Evolutionary conservation across 306 rosid species (phyloP), one percentile per base, ranked within the genome.

Genomic region (Vigna radiata): DNA sequence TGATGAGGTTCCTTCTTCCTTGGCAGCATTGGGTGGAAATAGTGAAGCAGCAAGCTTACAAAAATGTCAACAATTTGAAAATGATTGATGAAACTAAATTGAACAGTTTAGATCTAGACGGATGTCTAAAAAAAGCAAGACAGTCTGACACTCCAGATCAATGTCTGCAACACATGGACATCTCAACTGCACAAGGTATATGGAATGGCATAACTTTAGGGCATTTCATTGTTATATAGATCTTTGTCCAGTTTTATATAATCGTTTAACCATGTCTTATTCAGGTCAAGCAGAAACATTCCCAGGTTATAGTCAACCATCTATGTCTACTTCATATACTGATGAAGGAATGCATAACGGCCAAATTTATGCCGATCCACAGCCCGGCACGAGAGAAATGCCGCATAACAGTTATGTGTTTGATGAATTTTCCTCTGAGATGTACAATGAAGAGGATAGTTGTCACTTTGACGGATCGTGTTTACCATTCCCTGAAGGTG

Each of bases 21-120:
- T 61, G 76, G 76, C 91, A 87, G 91, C 14, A 19, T 63, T 61
- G 61, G 70, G 87, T 85, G 70, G 88, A 85, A 73, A 15, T 9
- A 19, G 50, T 39, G 77, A 87, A 87, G 85, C 73, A 66, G 15
- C 50, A 70, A 9, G 91, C 91, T 7, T 87, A 80, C 75, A 43
- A 60, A 70, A 78, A 87, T 62, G 39, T 49, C 29, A 2, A 47
- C 47, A 70, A 59, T n/a, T 23, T 87, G 62, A 10, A 60, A 55
- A 74, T 67, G 2, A 23, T 83, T 6, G 83, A 79, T 70, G 80
- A 67, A 8, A 70, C 79, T 33, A 14, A 60, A 4, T 41, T 66
- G 11, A 70, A 70, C 80, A 62, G 69, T 56, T 7, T 77, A 11
- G 76, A 66, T 63, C 73, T 77, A 12, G 21, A 36, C 4, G 63